phyloP scores from a whole-genome alignment of 768 basidiomycete genomes.

The Trametes sanguinea region DNA sequence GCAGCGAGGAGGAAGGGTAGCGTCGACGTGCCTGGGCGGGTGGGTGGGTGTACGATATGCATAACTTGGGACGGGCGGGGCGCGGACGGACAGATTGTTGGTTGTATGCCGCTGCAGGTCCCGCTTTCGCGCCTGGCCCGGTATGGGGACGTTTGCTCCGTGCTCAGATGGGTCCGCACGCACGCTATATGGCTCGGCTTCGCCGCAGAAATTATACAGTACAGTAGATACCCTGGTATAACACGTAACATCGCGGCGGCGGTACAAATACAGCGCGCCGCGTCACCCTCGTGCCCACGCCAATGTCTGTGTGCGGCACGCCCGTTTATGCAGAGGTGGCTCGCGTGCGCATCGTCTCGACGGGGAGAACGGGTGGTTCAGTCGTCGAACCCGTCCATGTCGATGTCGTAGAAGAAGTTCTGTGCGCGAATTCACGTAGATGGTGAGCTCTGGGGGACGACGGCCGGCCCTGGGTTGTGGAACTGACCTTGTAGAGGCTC shows the following conservation, averaged over 20 bases:
- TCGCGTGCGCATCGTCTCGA: neutral
- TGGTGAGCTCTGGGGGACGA: neutral
- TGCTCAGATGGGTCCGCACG: neutral
- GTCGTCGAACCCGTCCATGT: conserved; percentile 57
- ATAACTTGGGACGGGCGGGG: neutral
- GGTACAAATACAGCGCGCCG: conserved; percentile 10
- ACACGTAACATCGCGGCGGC: neutral
- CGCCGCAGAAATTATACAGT: conserved; percentile 1
- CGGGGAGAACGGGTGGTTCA: neutral
- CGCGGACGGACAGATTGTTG: neutral
- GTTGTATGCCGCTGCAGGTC: neutral
- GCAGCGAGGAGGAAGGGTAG: conserved; percentile 26
- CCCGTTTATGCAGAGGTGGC: neutral
- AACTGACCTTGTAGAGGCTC: conserved; percentile 78
- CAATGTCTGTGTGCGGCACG: neutral
- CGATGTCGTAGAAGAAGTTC: conserved; percentile 66
- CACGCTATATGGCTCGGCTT: neutral
- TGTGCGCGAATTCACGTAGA: conserved; percentile 24
- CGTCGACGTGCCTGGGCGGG: neutral
- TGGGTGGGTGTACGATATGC: neutral
- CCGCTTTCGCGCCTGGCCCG: neutral
- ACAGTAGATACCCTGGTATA: conserved; percentile 21
- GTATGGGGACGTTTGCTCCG: neutral
- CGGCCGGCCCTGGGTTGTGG: too few species aligned
- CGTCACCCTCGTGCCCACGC: neutral